Conservation (phyloP, 768 basidiomycete genomes). For the Tubosaeta sp. region DNA sequence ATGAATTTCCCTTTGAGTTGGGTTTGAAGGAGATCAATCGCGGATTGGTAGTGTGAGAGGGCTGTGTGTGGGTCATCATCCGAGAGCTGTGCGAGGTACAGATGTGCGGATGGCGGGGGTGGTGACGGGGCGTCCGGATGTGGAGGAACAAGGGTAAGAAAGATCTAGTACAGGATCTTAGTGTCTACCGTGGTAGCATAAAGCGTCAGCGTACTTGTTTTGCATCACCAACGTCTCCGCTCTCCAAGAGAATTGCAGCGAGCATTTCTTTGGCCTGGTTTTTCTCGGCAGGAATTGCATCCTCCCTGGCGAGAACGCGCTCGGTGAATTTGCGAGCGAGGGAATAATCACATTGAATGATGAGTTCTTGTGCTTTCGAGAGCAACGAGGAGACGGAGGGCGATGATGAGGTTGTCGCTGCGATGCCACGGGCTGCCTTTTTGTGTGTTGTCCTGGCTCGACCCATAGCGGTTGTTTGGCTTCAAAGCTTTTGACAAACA, state of each 20-base stretch:
- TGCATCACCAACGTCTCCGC: conserved; percentile 70
- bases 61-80: conserved; percentile 74
- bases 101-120: conserved; percentile 72
- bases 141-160: conserved; percentile 57
- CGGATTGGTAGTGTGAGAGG: conserved; percentile 74
- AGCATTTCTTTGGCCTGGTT: conserved; percentile 74
- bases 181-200: neutral
- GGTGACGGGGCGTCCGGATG: conserved; percentile 52
- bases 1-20: conserved; percentile 76
- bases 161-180: conserved; percentile 44
- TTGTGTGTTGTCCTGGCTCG: conserved; percentile 47
- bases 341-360: conserved; percentile 81
- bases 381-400: conserved; percentile 55
- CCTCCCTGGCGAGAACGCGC: conserved; percentile 61
- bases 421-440: conserved; percentile 16
- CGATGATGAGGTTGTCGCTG: conserved; percentile 17
- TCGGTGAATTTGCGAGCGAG: conserved; percentile 70
- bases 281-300: conserved; percentile 40
- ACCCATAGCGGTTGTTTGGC: conserved; percentile 40
- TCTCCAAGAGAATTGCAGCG: conserved; percentile 75
- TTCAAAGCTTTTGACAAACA: neutral
- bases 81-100: conserved; percentile 84
- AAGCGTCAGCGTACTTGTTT: conserved; percentile 47
- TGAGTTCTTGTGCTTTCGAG: conserved; percentile 75
- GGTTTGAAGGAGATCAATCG: conserved; percentile 61